These are phyloP conservation scores for Cercospora janseana DNA, from an alignment of 2,329 filamentous ascomycete species.

Conservation along the genomic window DNA sequence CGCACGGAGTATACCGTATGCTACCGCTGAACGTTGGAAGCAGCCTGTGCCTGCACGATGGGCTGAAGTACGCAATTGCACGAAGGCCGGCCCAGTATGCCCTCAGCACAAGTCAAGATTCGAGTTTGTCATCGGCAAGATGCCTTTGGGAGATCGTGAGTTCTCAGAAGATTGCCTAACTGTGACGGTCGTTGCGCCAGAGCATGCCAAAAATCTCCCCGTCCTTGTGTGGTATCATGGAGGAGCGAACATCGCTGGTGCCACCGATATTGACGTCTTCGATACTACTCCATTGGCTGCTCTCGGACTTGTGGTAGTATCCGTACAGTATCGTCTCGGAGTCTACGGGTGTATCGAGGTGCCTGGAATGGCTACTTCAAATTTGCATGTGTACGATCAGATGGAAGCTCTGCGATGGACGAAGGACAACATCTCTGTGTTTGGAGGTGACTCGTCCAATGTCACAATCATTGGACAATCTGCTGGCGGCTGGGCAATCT, in stretches of 20 bases:
- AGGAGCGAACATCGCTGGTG: conserved; percentile 7
- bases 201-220: conserved; percentile 7
- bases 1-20: neutral
- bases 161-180: conserved; percentile 1
- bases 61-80: neutral
- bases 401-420: conserved; percentile 7
- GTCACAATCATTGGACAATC: conserved; percentile 7
- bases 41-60: neutral
- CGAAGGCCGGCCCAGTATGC: neutral
- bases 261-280: neutral
- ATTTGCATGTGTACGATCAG: conserved; percentile 4
- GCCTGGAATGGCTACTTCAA: neutral
- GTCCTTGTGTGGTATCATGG: conserved; percentile 24
- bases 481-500: conserved; percentile 2
- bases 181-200: neutral
- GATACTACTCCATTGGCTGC: neutral
- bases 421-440: conserved; percentile 1
- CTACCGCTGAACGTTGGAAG: neutral
- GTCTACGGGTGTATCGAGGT: neutral
- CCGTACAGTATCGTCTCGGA: conserved; percentile 7
- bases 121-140: neutral
- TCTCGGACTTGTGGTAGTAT: neutral
- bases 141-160: neutral
- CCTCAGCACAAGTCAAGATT: neutral
- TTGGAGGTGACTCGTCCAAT: conserved; percentile 6